Conservation (phyloP, 169 alveolate species). For the Neospora caninum region DNA sequence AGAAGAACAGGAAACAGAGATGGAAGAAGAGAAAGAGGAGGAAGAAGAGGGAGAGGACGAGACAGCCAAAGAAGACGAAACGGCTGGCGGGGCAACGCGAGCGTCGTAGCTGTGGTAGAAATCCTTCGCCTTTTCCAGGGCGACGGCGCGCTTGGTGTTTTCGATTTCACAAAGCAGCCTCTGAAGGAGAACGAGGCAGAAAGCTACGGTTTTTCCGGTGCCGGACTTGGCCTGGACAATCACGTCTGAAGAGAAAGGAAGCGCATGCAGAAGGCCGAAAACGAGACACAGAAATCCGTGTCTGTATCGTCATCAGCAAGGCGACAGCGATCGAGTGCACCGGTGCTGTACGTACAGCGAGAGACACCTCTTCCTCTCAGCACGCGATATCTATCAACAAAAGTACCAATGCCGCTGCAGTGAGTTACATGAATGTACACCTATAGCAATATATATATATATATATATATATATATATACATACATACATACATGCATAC, state of each 20-base stretch:
- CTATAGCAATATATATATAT: background rate
- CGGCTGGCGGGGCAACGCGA: too few species aligned
- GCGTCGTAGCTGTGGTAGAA: background rate
- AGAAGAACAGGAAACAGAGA: background rate
- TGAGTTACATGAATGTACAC: too few species aligned
- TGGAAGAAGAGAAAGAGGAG: background rate
- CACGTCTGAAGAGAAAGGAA: slow-evolving; percentile 25
- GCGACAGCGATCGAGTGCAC: too few species aligned
- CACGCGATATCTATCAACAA: too few species aligned
- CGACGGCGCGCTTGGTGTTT: background rate
- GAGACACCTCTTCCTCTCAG: too few species aligned
- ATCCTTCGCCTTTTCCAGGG: background rate
- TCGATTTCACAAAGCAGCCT: background rate
- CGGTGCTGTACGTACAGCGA: too few species aligned
- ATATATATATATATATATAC: background rate
- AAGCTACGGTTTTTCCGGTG: slow-evolving; percentile 76
- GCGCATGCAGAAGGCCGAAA: background rate
- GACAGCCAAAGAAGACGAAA: background rate
- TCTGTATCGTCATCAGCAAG: too few species aligned
- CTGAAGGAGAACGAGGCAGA: slow-evolving; percentile 58
- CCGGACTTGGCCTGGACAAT: slow-evolving; percentile 77
- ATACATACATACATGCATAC: background rate
- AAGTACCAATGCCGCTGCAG: too few species aligned
- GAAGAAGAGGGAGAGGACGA: background rate
- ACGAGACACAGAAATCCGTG: too few species aligned